Conservation (phyloP, 2,329 filamentous ascomycete species). For the Aspergillus persii region DNA sequence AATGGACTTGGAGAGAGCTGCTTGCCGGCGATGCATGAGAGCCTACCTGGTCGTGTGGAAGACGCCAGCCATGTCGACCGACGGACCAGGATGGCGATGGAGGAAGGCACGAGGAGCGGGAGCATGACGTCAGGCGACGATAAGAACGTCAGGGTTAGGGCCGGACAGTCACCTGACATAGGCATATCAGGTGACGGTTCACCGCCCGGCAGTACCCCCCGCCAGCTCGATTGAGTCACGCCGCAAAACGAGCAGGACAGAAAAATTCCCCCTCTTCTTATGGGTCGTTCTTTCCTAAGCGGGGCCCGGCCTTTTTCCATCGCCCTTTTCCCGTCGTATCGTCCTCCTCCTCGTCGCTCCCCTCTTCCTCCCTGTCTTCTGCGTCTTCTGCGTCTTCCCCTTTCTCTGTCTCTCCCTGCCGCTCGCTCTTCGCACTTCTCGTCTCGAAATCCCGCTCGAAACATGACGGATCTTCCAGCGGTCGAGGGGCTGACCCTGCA, state of each 20-base stretch:
- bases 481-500: constrained; percentile 42
- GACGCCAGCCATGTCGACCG: too few relatives aligned
- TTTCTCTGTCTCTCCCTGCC: constrained; percentile 3
- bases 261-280: constrained; percentile 25
- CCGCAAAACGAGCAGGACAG: constrained; percentile 6
- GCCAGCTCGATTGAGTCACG: constrained; percentile 14
- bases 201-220: too few relatives aligned
- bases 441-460: constrained; percentile 7
- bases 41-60: too few relatives aligned
- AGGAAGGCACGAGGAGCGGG: too few relatives aligned
- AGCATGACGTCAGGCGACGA: too few relatives aligned
- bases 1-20: constrained; percentile 30
- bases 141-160: too few relatives aligned
- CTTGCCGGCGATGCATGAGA: constrained; percentile 16
- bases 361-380: constrained; percentile 18
- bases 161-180: too few relatives aligned
- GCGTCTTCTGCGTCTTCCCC: not conserved
- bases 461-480: constrained; percentile 33
- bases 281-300: constrained; percentile 41
- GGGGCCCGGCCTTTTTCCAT: constrained; percentile 39
- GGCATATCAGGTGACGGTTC: too few relatives aligned
- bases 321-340: constrained; percentile 23
- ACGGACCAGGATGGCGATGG: not conserved
- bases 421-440: constrained; percentile 5
- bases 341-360: constrained; percentile 14